These are phyloP conservation scores for Fusarium sp. DNA, from an alignment of 2,329 filamentous ascomycete genomes.

Conservation along the genomic window DNA sequence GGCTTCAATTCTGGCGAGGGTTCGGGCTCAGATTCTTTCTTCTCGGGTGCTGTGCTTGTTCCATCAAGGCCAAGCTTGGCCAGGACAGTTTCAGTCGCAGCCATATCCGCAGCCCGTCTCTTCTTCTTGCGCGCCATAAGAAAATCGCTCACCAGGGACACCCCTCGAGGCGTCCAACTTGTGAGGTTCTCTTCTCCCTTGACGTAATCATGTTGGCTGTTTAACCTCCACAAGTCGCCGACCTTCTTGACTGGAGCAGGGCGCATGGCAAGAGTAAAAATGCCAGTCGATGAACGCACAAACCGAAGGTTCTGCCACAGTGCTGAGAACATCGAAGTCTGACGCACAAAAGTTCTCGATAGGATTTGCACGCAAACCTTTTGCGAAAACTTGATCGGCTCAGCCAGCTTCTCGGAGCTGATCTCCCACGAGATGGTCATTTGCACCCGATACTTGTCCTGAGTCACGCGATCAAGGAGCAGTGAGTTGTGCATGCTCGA, in stretches of 20 bases:
- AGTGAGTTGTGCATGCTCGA: slow-evolving; percentile 91
- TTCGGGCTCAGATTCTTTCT: slow-evolving; percentile 51
- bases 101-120: slow-evolving; percentile 79
- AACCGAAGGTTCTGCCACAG: slow-evolving; percentile 87
- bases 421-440: slow-evolving; percentile 89
- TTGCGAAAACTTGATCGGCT: slow-evolving; percentile 86
- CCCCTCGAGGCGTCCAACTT: slow-evolving; percentile 87
- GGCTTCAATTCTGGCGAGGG: slow-evolving; percentile 49
- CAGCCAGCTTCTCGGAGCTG: slow-evolving; percentile 80
- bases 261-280: slow-evolving; percentile 87
- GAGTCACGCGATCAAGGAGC: slow-evolving; percentile 90
- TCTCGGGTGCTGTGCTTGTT: slow-evolving; percentile 47
- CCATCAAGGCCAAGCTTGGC: slow-evolving; percentile 64
- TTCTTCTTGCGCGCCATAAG: slow-evolving; percentile 78
- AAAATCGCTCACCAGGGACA: slow-evolving; percentile 90
- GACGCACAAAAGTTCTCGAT: slow-evolving; percentile 83
- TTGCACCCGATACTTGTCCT: slow-evolving; percentile 92
- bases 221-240: slow-evolving; percentile 95
- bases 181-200: slow-evolving; percentile 91
- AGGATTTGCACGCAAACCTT: slow-evolving; percentile 85
- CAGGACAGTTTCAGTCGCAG: slow-evolving; percentile 74
- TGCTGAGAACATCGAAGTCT: slow-evolving; percentile 85
- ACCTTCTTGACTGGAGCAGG: slow-evolving; percentile 91
- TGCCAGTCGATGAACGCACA: slow-evolving; percentile 84
- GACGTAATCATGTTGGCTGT: slow-evolving; percentile 92